Percentiles rank a stretch among this genome's conserved stretches.
phyloP scores from a whole-genome alignment of 73 alveolate genomes.

The Uronychia setigera region DNA sequence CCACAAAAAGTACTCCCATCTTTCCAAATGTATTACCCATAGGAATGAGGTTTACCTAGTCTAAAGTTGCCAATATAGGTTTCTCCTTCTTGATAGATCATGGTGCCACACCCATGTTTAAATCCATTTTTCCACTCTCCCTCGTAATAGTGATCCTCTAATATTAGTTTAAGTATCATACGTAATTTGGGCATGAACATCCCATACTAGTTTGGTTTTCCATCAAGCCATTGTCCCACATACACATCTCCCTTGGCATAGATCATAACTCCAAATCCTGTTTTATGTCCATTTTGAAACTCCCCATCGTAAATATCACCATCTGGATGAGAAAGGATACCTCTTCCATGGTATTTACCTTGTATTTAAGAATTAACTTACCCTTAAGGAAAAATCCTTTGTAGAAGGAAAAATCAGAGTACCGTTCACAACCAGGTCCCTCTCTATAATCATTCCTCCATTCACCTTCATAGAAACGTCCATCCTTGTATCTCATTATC shows the following conservation, averaged over 20 bases:
- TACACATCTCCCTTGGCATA: conserved; percentile 1
- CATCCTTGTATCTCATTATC: not conserved
- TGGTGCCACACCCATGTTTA: conserved; percentile 85
- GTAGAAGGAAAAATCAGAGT: not conserved
- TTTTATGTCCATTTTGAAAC: not conserved
- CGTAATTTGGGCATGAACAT: not conserved
- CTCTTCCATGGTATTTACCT: conserved; percentile 32
- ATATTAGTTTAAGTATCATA: conserved; percentile 30
- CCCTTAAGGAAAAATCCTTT: not conserved
- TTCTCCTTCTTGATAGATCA: conserved; percentile 75
- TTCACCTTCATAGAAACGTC: not conserved
- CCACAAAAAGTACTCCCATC: not conserved
- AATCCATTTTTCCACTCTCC: conserved; percentile 78
- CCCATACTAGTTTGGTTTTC: not conserved
- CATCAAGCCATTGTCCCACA: not conserved
- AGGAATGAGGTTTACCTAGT: conserved; percentile 93
- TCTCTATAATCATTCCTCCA: not conserved
- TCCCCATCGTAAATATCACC: conserved; percentile 23
- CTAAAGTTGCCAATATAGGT: conserved; percentile 92
- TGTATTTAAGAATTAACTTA: not conserved
- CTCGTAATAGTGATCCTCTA: conserved; percentile 64
- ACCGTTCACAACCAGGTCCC: not conserved
- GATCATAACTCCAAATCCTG: conserved; percentile 1
- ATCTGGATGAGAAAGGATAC: conserved; percentile 13
- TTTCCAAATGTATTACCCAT: conserved; percentile 56